These are phyloP conservation scores for Kwoniella europaea DNA, from an alignment of 768 basidiomycete genomes.

Conservation along the genomic window DNA sequence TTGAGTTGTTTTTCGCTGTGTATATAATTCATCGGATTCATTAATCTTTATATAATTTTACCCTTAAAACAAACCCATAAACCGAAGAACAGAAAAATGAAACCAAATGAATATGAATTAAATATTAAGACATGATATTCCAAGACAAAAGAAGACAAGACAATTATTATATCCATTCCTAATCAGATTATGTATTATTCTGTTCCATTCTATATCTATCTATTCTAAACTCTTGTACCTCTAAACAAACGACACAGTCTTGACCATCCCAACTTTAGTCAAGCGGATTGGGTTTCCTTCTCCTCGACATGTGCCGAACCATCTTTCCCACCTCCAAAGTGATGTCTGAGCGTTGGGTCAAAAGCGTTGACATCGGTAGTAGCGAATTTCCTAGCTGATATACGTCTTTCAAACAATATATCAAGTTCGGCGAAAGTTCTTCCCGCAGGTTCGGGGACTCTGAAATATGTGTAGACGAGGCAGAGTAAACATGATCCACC, in stretches of 20 bases:
- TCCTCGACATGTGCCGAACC: constrained; percentile 21
- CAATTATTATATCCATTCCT: too few species aligned
- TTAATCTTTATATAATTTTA: too few species aligned
- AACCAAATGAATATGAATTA: too few species aligned
- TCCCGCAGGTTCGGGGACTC: constrained; percentile 47
- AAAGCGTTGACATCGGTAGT: constrained; percentile 49
- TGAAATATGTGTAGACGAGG: constrained; percentile 47
- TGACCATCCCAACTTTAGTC: background rate
- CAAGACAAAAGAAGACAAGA: too few species aligned
- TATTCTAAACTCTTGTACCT: background rate
- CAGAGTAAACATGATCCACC: constrained; percentile 45
- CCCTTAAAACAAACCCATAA: too few species aligned
- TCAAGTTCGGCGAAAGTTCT: constrained; percentile 58
- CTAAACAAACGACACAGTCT: background rate
- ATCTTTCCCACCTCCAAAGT: constrained; percentile 18
- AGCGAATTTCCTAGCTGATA: constrained; percentile 57
- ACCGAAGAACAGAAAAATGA: too few species aligned
- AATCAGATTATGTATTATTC: too few species aligned
- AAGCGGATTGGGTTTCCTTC: constrained; percentile 8
- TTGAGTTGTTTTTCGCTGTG: too few species aligned
- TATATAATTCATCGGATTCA: too few species aligned
- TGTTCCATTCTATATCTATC: too few species aligned
- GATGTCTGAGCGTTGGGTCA: constrained; percentile 24
- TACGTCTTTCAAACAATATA: constrained; percentile 57
- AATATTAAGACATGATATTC: too few species aligned